These are phyloP conservation scores for Trichoderma aggressivum DNA, from an alignment of 2,329 filamentous ascomycete species.

Conservation along the genomic window DNA sequence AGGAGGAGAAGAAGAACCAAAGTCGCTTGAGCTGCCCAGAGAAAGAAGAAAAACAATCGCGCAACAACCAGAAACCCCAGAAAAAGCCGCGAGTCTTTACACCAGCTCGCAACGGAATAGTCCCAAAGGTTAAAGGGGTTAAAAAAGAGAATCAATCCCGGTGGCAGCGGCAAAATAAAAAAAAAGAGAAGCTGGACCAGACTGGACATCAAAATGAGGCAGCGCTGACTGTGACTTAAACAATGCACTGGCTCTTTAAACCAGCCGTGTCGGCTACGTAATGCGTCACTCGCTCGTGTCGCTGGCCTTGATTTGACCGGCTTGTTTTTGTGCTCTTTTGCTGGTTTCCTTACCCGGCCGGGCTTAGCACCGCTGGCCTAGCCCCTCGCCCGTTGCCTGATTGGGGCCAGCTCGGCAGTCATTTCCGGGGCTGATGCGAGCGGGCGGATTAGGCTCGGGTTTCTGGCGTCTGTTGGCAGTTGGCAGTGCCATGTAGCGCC, in stretches of 20 bases:
- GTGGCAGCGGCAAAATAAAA: constrained; percentile 3
- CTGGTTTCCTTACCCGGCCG: background rate
- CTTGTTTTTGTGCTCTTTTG: background rate
- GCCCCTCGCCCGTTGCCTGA: background rate
- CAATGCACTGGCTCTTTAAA: background rate
- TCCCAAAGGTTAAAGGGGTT: background rate
- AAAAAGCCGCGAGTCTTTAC: background rate
- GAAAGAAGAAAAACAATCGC: background rate
- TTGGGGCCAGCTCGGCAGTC: constrained; percentile 6
- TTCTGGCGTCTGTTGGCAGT: background rate
- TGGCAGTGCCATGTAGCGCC: background rate
- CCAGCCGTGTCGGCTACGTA: constrained; percentile 4
- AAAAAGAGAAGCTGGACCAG: too few species aligned
- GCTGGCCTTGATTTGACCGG: background rate
- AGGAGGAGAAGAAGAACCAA: background rate
- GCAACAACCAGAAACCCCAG: background rate
- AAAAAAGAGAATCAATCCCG: background rate
- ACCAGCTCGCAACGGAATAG: background rate
- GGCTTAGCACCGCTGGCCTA: background rate
- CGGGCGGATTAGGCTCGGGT: constrained; percentile 8
- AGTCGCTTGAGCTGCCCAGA: background rate
- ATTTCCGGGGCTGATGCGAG: constrained; percentile 10
- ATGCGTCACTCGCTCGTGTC: background rate
- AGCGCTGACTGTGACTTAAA: background rate
- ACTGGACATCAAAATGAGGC: too few species aligned